These are phyloP conservation scores for Lagenaria siceraria DNA, from an alignment of 306 rosid species.

Conservation along the genomic window DNA sequence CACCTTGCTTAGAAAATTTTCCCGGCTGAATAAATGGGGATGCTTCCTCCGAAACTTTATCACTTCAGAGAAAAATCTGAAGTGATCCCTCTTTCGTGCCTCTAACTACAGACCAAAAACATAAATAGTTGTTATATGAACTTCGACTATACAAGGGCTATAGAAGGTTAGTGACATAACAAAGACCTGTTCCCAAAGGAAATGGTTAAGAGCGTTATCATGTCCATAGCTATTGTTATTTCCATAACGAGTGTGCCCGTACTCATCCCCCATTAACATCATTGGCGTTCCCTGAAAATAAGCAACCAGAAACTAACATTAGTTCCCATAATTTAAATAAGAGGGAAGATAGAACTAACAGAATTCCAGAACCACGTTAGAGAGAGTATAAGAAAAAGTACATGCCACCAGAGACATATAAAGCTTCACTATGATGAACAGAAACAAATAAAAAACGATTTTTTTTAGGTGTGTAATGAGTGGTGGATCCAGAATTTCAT, in stretches of 20 bases:
- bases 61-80: conserved; percentile 66
- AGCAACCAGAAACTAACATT: conserved; percentile 18
- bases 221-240: conserved; percentile 96
- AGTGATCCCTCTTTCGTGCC: conserved; percentile 47
- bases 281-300: conserved; percentile 76
- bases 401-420: neutral
- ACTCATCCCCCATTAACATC: conserved; percentile 99
- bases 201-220: conserved; percentile 63
- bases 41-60: conserved; percentile 56
- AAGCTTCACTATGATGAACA: neutral
- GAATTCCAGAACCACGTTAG: neutral
- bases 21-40: conserved; percentile 41
- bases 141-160: conserved; percentile 15
- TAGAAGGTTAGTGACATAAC: neutral
- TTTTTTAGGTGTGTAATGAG: neutral
- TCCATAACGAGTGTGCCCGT: conserved; percentile 81
- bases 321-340: conserved; percentile 5
- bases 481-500: no score
- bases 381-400: neutral
- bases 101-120: conserved; percentile 41
- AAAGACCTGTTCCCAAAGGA: conserved; percentile 69
- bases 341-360: neutral
- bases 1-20: conserved; percentile 56
- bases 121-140: conserved; percentile 1
- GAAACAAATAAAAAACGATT: neutral